These are phyloP conservation scores for Neolentinus lepideus DNA, from an alignment of 1,284 basidiomycete genomes.

Conservation along the genomic window DNA sequence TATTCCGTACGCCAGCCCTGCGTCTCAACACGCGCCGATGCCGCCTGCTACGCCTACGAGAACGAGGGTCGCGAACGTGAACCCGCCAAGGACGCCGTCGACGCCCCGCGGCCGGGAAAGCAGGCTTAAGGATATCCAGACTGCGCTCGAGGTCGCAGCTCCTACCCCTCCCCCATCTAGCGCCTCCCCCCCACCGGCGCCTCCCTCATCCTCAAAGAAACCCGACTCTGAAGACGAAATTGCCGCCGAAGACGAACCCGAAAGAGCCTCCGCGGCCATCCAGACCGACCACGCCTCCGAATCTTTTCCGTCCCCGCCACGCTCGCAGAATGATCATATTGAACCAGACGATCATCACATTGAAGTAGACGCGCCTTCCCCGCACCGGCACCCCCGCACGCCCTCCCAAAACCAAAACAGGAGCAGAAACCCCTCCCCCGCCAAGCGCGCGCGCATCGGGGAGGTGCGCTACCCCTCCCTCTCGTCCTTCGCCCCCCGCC, in stretches of 20 bases:
- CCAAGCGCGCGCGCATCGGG: too few species aligned
- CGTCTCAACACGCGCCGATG: not conserved
- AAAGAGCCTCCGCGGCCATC: not conserved
- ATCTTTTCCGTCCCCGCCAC: not conserved
- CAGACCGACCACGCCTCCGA: not conserved
- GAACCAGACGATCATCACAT: too few species aligned
- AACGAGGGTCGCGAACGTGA: not conserved
- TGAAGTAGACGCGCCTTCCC: too few species aligned
- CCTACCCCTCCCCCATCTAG: not conserved
- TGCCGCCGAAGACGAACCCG: not conserved
- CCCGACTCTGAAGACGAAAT: not conserved
- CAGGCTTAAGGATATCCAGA: constrained; percentile 6
- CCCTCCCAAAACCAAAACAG: too few species aligned
- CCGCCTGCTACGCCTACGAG: not conserved
- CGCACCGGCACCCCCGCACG: too few species aligned
- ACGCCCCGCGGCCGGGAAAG: not conserved
- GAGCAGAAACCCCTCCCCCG: too few species aligned
- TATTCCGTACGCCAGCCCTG: not conserved
- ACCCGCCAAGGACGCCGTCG: not conserved
- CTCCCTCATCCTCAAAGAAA: not conserved
- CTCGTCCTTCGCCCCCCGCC: too few species aligned
- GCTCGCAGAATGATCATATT: too few species aligned
- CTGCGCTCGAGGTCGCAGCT: constrained; percentile 5
- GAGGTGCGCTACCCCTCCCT: too few species aligned
- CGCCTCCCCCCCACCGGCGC: not conserved